Percentiles rank a stretch among this genome's conserved stretches.
Evolutionary conservation across 352 stramenopile species (phyloP).

Genomic region (Phytophthora multivora): DNA sequence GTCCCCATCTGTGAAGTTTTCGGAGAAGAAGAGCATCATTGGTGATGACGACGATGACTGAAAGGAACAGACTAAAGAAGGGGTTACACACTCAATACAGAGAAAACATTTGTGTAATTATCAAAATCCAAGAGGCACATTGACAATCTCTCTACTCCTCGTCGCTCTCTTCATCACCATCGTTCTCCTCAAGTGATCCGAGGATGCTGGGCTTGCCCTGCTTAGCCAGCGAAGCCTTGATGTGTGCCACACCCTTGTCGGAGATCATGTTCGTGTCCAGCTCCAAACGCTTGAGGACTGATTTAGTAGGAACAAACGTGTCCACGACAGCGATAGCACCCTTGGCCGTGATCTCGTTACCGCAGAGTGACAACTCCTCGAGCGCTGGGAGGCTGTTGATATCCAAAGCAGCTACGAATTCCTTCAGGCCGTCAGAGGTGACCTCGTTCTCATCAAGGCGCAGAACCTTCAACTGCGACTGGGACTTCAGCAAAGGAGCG

Average conservation of each 20-base stretch:
- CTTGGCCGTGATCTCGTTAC: conserved; percentile 88
- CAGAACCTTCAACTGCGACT: conserved; percentile 64
- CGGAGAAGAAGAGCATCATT: conserved; percentile 90
- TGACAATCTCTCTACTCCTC: conserved; percentile 49
- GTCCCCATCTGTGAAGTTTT: conserved; percentile 84
- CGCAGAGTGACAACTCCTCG: conserved; percentile 84
- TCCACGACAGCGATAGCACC: conserved; percentile 84
- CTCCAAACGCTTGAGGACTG: conserved; percentile 53
- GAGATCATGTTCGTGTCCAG: conserved; percentile 88
- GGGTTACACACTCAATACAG: too few species aligned
- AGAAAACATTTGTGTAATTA: too few species aligned
- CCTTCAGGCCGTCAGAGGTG: conserved; percentile 73
- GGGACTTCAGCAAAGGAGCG: conserved; percentile 46
- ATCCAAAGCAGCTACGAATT: conserved; percentile 75
- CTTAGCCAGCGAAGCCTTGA: conserved; percentile 51
- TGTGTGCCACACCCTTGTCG: conserved; percentile 56
- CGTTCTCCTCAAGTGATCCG: conserved; percentile 83
- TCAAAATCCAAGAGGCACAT: too few species aligned
- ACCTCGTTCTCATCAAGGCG: conserved; percentile 95
- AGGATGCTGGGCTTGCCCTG: conserved; percentile 63
- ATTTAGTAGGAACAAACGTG: conserved; percentile 58
- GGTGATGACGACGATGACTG: conserved; percentile 88
- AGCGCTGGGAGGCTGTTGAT: conserved; percentile 43
- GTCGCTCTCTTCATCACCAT: conserved; percentile 78
- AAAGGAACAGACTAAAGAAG: too few species aligned